phyloP scores from a whole-genome alignment of 2,329 filamentous ascomycete species.

The Neoascochyta sp. region DNA sequence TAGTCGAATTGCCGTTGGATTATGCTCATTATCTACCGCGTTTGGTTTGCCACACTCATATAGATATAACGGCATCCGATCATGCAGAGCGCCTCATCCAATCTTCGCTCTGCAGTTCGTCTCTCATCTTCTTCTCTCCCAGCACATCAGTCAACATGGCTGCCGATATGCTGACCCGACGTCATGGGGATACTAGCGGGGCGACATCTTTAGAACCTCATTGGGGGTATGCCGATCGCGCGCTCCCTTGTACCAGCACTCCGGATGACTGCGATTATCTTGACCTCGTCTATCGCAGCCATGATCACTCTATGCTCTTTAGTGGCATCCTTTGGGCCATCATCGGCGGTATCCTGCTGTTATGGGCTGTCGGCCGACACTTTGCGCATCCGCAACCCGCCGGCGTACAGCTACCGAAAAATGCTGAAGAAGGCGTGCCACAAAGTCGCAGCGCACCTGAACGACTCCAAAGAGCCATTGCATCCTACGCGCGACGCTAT shows the following conservation, averaged over 20 bases:
- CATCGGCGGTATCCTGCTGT: constrained; percentile 47
- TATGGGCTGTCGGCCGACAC: constrained; percentile 42
- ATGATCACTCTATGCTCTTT: constrained; percentile 55
- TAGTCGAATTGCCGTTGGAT: too few species aligned
- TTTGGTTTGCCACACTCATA: constrained; percentile 12
- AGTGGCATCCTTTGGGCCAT: constrained; percentile 56
- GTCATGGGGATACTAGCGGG: constrained; percentile 42
- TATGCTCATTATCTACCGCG: too few species aligned
- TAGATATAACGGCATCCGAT: constrained; percentile 6
- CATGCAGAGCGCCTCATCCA: constrained; percentile 6
- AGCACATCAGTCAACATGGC: too few species aligned
- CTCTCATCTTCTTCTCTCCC: constrained; percentile 5
- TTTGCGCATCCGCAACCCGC: constrained; percentile 26
- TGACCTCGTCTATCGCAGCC: constrained; percentile 53
- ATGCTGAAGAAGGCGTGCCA: constrained; percentile 19
- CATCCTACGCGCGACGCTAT: constrained; percentile 47
- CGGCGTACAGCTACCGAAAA: constrained; percentile 20
- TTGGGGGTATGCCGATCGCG: constrained; percentile 56
- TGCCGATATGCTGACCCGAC: constrained; percentile 17
- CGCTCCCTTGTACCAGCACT: constrained; percentile 57
- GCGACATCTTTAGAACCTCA: constrained; percentile 44
- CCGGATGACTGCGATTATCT: constrained; percentile 57
- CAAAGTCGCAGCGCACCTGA: constrained; percentile 22
- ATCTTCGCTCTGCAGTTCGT: constrained; percentile 10
- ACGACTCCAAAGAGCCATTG: constrained; percentile 35